A percentile compares a stretch with the other conserved stretches of the same genome.
Evolutionary conservation across 495 filamentous ascomycete species (phyloP).

Genomic region (Hypoxylon trugodes): DNA sequence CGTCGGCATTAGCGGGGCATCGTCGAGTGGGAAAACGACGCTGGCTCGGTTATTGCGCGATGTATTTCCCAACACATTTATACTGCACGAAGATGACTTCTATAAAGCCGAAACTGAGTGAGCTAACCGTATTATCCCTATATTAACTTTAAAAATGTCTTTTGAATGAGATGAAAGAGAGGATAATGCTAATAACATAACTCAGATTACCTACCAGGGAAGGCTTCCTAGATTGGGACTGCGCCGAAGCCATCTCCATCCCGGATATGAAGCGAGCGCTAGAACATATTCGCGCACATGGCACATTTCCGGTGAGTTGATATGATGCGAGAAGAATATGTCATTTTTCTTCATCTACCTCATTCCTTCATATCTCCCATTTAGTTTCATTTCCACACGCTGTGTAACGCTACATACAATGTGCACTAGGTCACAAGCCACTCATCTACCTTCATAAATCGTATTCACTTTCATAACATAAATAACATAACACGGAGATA

Average conservation of each 20-base stretch:
- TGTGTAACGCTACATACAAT: too few relatives aligned
- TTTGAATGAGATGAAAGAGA: background rate
- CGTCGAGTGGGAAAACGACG: conserved; percentile 83
- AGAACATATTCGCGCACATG: conserved; percentile 67
- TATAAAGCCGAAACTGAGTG: conserved; percentile 79
- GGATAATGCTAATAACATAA: background rate
- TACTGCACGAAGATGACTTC: conserved; percentile 94
- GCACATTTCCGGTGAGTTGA: conserved; percentile 66
- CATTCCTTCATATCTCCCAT: conserved; percentile 11
- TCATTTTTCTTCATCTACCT: background rate
- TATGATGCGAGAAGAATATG: background rate
- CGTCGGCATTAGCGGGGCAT: conserved; percentile 77
- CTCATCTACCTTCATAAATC: too few relatives aligned
- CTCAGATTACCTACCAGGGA: conserved; percentile 57
- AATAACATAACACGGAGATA: conserved; percentile 12
- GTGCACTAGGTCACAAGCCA: too few relatives aligned
- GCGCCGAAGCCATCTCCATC: conserved; percentile 74
- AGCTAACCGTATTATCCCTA: conserved; percentile 14
- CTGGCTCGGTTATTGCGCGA: conserved; percentile 75
- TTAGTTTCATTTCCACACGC: too few relatives aligned
- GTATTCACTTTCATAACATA: too few relatives aligned
- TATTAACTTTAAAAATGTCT: background rate
- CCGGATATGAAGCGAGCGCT: conserved; percentile 68
- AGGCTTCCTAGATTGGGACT: conserved; percentile 87
- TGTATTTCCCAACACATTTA: conserved; percentile 75